Evolutionary conservation across 2,329 filamentous ascomycete genomes (phyloP).

Genomic region (Penicillium sp.): DNA sequence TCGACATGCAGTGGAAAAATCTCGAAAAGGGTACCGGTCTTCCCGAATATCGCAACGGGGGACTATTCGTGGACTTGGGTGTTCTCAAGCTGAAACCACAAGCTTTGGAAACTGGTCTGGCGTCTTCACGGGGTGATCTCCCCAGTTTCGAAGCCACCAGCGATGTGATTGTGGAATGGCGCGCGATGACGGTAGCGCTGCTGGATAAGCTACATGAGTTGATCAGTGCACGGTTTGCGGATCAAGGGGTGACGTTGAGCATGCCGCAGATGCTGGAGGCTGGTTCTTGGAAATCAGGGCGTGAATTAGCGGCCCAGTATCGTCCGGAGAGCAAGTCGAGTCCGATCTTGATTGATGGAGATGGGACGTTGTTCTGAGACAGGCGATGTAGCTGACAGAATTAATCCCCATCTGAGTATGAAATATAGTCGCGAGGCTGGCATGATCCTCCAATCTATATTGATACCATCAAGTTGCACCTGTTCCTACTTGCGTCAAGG

Average conservation of each 20-base stretch:
- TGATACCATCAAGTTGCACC: too few species aligned
- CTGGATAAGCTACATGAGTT: conserved; percentile 50
- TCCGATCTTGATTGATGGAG: conserved; percentile 36
- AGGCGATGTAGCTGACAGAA: too few species aligned
- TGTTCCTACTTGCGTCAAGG: too few species aligned
- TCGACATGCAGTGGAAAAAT: conserved; percentile 49
- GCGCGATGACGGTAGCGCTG: conserved; percentile 57
- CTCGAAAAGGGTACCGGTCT: conserved; percentile 58
- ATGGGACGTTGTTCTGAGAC: conserved; percentile 36
- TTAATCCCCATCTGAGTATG: too few species aligned
- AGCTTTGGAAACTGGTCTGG: conserved; percentile 40
- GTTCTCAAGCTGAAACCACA: conserved; percentile 49
- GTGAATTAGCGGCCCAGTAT: conserved; percentile 32
- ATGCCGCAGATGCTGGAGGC: conserved; percentile 51
- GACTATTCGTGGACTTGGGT: conserved; percentile 58
- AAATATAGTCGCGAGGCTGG: too few species aligned
- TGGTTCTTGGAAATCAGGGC: conserved; percentile 48
- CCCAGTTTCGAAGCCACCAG: conserved; percentile 53
- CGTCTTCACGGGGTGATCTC: conserved; percentile 37
- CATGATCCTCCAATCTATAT: too few species aligned
- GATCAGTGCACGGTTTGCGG: conserved; percentile 39
- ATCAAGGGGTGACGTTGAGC: conserved; percentile 35
- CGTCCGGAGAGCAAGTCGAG: conserved; percentile 31
- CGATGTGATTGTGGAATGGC: conserved; percentile 61
- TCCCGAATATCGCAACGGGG: conserved; percentile 67